Conservation (phyloP, 495 filamentous ascomycete species). For the Aspergillus haitiensis region DNA sequence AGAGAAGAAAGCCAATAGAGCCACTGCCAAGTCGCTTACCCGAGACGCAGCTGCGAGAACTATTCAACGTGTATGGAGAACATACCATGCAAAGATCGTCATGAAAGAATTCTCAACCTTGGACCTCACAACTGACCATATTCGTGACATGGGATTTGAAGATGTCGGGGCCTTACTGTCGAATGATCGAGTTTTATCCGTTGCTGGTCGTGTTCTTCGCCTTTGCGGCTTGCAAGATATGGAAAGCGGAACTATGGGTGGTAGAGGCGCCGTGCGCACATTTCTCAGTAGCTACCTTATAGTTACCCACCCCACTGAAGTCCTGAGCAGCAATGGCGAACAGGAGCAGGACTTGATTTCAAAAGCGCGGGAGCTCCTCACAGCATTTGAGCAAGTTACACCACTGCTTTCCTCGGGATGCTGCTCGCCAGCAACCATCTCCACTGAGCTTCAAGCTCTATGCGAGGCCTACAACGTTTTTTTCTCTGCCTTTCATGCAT, state of each 20-base stretch:
- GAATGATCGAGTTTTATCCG: constrained; percentile 66
- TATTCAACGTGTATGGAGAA: constrained; percentile 80
- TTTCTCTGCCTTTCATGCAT: constrained; percentile 87
- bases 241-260: constrained; percentile 64
- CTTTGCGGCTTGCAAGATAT: constrained; percentile 76
- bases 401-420: constrained; percentile 59
- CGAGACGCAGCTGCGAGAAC: constrained; percentile 66
- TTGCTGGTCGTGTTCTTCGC: constrained; percentile 70
- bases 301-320: constrained; percentile 86
- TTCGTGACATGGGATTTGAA: constrained; percentile 78
- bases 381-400: constrained; percentile 76
- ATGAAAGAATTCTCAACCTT: constrained; percentile 68
- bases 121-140: constrained; percentile 69
- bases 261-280: constrained; percentile 78
- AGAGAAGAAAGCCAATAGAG: constrained; percentile 52
- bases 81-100: constrained; percentile 55
- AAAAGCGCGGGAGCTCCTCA: constrained; percentile 83
- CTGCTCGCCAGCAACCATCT: constrained; percentile 37
- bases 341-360: constrained; percentile 87
- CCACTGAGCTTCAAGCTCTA: constrained; percentile 46
- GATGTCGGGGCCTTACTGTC: constrained; percentile 75
- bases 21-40: constrained; percentile 48
- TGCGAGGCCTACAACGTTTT: constrained; percentile 74
- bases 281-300: constrained; percentile 94
- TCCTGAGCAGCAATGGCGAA: constrained; percentile 79